These are phyloP conservation scores for Oryza meridionalis DNA, from an alignment of 176 grass and related monocot species.

Conservation along the genomic window DNA sequence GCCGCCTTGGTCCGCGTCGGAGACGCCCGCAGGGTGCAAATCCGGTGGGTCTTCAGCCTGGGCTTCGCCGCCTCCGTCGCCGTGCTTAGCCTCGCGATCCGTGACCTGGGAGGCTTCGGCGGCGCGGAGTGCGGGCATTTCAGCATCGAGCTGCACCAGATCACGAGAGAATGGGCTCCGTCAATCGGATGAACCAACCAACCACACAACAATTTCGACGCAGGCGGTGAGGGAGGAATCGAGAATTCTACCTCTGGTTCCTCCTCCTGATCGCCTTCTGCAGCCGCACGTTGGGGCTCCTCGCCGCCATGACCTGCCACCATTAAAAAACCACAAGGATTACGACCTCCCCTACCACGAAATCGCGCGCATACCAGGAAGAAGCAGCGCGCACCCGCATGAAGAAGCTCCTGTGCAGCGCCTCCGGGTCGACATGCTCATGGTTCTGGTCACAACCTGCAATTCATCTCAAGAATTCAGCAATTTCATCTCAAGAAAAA, in stretches of 20 bases:
- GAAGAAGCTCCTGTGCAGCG: constrained; percentile 70
- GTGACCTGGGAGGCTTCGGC: constrained; percentile 58
- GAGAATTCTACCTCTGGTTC: constrained; percentile 18
- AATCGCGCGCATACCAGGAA: background rate
- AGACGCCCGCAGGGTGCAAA: constrained; percentile 44
- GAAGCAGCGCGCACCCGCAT: constrained; percentile 60
- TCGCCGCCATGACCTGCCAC: constrained; percentile 81
- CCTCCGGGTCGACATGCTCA: constrained; percentile 83
- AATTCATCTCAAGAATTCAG: background rate
- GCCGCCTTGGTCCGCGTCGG: constrained; percentile 44
- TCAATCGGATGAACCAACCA: background rate
- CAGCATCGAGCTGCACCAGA: constrained; percentile 56
- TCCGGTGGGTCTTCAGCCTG: constrained; percentile 52
- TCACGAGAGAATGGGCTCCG: background rate
- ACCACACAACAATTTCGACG: background rate
- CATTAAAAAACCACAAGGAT: background rate
- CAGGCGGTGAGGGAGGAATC: background rate
- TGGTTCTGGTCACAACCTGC: constrained; percentile 89
- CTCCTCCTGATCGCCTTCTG: constrained; percentile 51
- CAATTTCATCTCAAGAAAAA: background rate
- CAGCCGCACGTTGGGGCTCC: constrained; percentile 80
- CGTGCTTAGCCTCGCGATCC: constrained; percentile 65
- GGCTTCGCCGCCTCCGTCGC: constrained; percentile 38
- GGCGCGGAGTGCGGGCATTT: constrained; percentile 80
- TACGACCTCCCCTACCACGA: background rate